Conservation (phyloP, 2,329 filamentous ascomycete genomes). For the Myriosclerotinia scirpicola region DNA sequence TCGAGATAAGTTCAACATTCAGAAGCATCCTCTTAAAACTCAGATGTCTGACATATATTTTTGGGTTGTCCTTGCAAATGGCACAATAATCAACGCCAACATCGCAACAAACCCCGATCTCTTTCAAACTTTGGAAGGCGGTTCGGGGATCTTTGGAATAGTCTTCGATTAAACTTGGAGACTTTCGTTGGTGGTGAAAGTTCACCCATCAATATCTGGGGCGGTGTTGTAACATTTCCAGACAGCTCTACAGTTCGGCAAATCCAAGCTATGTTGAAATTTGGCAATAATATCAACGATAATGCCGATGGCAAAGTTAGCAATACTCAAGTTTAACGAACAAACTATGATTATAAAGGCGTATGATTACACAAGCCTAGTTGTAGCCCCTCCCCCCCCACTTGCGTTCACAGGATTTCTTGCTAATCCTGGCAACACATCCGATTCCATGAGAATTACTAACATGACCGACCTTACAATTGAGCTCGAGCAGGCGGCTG, state of each 20-base stretch:
- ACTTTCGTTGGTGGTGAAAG: conserved; percentile 34
- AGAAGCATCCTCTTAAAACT: background rate
- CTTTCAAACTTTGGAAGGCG: conserved; percentile 54
- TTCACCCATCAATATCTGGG: conserved; percentile 23
- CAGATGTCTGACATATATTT: background rate
- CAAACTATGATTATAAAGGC: background rate
- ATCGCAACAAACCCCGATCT: conserved; percentile 48
- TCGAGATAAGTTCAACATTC: conserved; percentile 10
- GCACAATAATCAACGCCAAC: conserved; percentile 49
- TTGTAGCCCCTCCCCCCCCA: background rate
- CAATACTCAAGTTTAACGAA: background rate
- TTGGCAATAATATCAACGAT: conserved; percentile 8
- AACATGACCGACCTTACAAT: conserved; percentile 4
- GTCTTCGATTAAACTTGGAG: conserved; percentile 48
- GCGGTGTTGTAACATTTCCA: conserved; percentile 20
- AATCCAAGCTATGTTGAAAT: background rate
- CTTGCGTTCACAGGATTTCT: conserved; percentile 2
- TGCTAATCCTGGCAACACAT: background rate
- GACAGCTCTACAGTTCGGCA: conserved; percentile 6
- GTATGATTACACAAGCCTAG: background rate
- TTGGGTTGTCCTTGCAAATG: conserved; percentile 46
- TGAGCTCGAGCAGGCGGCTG: background rate
- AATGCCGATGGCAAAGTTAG: background rate
- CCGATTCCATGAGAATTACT: conserved; percentile 14
- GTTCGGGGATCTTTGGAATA: conserved; percentile 46